These are phyloP conservation scores for Steccherinum ochraceum DNA, from an alignment of 768 basidiomycete genomes.

Conservation along the genomic window DNA sequence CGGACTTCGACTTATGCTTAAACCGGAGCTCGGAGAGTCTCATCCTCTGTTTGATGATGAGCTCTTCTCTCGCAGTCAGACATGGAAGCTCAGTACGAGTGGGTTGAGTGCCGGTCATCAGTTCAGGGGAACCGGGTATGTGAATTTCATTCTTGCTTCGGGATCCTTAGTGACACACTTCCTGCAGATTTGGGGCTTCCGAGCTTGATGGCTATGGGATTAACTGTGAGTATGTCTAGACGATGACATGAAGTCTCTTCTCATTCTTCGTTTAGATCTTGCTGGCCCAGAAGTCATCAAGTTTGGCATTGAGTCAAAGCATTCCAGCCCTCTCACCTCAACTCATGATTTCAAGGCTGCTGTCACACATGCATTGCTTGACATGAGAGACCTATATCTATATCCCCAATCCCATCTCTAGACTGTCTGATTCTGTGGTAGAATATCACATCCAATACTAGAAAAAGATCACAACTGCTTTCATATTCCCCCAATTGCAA, in stretches of 20 bases:
- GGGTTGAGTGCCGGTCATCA: slow-evolving; percentile 79
- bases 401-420: slow-evolving; percentile 6
- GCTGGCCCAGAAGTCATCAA: slow-evolving; percentile 74
- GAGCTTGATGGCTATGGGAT: slow-evolving; percentile 90
- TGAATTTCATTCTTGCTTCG: not conserved
- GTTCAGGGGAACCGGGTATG: slow-evolving; percentile 84
- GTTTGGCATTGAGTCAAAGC: slow-evolving; percentile 92
- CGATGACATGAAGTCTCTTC: not conserved
- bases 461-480: too few species aligned
- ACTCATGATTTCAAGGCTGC: slow-evolving; percentile 61
- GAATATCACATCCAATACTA: too few species aligned
- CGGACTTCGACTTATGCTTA: slow-evolving; percentile 65
- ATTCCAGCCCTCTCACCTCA: slow-evolving; percentile 60
- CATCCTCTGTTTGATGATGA: slow-evolving; percentile 71
- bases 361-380: slow-evolving; percentile 53
- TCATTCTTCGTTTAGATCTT: slow-evolving; percentile 52
- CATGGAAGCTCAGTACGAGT: slow-evolving; percentile 89
- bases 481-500: too few species aligned
- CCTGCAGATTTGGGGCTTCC: slow-evolving; percentile 65
- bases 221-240: slow-evolving; percentile 58
- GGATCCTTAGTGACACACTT: not conserved
- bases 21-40: slow-evolving; percentile 44
- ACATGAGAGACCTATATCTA: slow-evolving; percentile 46
- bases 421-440: too few species aligned
- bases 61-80: slow-evolving; percentile 64